Conservation (phyloP, 2,329 filamentous ascomycete species). For the Colletotrichum plurivorum region DNA sequence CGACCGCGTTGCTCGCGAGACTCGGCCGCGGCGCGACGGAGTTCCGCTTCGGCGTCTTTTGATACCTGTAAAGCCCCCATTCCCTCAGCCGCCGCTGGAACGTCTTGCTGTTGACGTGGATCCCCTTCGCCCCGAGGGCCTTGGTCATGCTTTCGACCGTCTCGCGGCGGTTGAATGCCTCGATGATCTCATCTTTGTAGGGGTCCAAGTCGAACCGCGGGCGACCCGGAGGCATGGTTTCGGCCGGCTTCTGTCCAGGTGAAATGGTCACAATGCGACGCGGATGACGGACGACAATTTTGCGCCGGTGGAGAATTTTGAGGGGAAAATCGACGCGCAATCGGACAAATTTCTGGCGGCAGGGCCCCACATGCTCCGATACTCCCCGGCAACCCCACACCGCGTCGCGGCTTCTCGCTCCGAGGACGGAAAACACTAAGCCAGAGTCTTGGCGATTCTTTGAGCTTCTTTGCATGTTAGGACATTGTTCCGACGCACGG, state of each 20-base stretch:
- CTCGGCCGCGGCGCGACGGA: not conserved
- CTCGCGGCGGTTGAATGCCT: slow-evolving; percentile 28
- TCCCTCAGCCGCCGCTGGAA: slow-evolving; percentile 26
- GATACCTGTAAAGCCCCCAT: slow-evolving; percentile 29
- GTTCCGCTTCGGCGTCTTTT: slow-evolving; percentile 12
- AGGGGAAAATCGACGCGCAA: not conserved
- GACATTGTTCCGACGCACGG: too few relatives aligned
- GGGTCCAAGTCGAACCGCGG: slow-evolving; percentile 31
- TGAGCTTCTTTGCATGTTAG: too few relatives aligned
- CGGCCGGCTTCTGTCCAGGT: too few relatives aligned
- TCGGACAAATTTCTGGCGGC: not conserved
- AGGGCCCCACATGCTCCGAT: not conserved
- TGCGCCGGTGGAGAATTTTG: not conserved
- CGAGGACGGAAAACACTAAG: too few relatives aligned
- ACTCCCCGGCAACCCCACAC: not conserved
- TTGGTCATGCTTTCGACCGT: slow-evolving; percentile 35
- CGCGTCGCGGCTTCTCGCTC: not conserved
- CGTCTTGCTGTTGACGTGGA: slow-evolving; percentile 24
- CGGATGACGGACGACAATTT: not conserved
- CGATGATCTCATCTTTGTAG: slow-evolving; percentile 29
- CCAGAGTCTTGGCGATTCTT: too few relatives aligned
- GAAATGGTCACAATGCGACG: not conserved
- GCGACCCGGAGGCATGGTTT: slow-evolving; percentile 24
- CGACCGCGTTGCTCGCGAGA: not conserved
- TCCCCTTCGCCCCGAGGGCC: slow-evolving; percentile 20